Base-by-base conservation (phyloP, 2,329 filamentous ascomycete species). In the Fulvia fulva region DNA sequence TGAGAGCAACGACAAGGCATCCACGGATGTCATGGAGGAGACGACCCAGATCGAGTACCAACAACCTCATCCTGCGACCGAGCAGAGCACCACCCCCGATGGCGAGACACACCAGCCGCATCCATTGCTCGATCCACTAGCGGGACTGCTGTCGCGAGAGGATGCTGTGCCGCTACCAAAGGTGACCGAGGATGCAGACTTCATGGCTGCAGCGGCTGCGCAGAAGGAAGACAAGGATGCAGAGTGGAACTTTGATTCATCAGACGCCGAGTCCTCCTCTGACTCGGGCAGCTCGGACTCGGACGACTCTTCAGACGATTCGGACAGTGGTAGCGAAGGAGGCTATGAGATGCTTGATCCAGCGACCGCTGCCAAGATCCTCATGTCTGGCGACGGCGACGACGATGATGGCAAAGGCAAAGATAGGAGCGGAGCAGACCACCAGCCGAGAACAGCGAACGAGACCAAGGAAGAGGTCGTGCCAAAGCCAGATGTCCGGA, bases 321-420 rank as follows among this genome's bases (percentile, higher is more conserved):
- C 81, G 1, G 82, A 69, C 51, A 63, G 63, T n/a, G 67, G 65
- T 22, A 70, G 83, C 54, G 86, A 85, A 54, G 80, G 80, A 34
- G 83, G 83, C 28, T 91, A 91, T 67, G 83, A 89, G 54, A 80
- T 92, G 44, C 79, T 97, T 1, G 87, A 87, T 55, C 84, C 91
- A 1, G 90, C 92, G 68, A 91, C 96, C 71, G 88, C 90, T 57
- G 91, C 90, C 0, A 87, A 87, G 32, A 85, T 96, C 51, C 78
- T 97, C 22, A 95, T 97, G 90, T 83, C 87, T 62, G 88, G 84
- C 45, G 91, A 93, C 63, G 86, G 30, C 1, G 91, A 89, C 1
- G 91, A 94, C 56, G 89, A 92, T 54, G 91, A 91, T 65, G 84
- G 82, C 12, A 82, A 84, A 16, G 78, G 78, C 23, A 81, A 80